phyloP scores from a whole-genome alignment of 2,329 filamentous ascomycete species.

The Westerdykella sp. region DNA sequence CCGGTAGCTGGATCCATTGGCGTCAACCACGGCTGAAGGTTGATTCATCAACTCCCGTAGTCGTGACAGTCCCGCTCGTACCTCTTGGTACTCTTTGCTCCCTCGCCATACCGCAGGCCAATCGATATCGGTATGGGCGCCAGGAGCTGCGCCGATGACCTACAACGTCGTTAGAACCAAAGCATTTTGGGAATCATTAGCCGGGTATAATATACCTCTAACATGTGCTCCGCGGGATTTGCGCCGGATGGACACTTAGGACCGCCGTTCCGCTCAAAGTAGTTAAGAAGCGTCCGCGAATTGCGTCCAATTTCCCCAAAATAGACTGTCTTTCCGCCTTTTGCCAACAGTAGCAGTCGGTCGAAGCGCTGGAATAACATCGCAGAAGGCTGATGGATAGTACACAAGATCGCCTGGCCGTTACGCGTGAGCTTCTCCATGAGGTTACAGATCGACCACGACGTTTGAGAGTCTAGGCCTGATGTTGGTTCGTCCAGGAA shows the following conservation, averaged over 20 bases:
- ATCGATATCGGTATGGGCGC: slow-evolving; percentile 4
- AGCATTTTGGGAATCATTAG: slow-evolving; percentile 16
- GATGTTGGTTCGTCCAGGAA: slow-evolving; percentile 77
- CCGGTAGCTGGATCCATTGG: background rate
- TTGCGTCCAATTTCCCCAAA: slow-evolving; percentile 69
- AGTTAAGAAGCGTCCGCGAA: slow-evolving; percentile 57
- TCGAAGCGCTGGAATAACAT: slow-evolving; percentile 87
- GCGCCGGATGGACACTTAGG: slow-evolving; percentile 55
- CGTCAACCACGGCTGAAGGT: background rate
- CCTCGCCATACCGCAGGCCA: slow-evolving; percentile 5
- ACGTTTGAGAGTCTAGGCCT: slow-evolving; percentile 80
- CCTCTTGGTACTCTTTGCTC: slow-evolving; percentile 1
- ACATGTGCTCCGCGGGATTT: slow-evolving; percentile 75
- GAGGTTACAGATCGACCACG: slow-evolving; percentile 78
- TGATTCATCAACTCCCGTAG: background rate
- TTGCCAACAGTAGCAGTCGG: slow-evolving; percentile 65
- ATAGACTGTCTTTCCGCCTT: slow-evolving; percentile 68
- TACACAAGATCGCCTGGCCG: slow-evolving; percentile 78
- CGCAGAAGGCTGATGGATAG: slow-evolving; percentile 86
- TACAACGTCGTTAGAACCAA: background rate
- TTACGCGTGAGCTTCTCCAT: slow-evolving; percentile 78
- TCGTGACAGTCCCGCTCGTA: background rate
- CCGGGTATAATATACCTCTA: slow-evolving; percentile 31
- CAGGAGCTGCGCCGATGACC: slow-evolving; percentile 3
- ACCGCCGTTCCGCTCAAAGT: slow-evolving; percentile 66